Evolutionary conservation across 2,329 filamentous ascomycete species (phyloP), one percentile per base, ranked within the genome.

Genomic region (Neonectria ditissima): DNA sequence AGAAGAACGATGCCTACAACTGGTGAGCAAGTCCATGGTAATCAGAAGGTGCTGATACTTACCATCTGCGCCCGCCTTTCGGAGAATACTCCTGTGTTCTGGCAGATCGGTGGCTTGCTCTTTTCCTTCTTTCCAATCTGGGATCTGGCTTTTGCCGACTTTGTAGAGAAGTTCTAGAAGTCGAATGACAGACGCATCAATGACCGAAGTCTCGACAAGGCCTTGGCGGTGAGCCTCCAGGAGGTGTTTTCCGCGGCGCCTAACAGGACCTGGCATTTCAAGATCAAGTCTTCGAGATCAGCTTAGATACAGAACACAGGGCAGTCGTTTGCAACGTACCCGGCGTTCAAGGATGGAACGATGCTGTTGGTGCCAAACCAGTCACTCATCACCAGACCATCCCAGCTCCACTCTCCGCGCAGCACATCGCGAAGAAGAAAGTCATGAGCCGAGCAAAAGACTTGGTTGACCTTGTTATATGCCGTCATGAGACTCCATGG

Each of bases 311-410:
- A 16, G n/a, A 5, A 11, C 14, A 2, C 4, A 4, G 14, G n/a
- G 34, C 8, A 22, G 1, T 28, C 18, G 4, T 32, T 34, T 16
- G 9, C 9, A 14, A 2, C 48, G 14, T 48, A 62, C 65, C 67
- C 67, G 37, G 75, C 75, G n/a, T 73, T 72, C 14, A 74, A 74
- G 48, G 71, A 75, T 50, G 73, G 71, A 3, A 69, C 73, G 13
- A 75, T 59, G n/a, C 59, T 66, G 13, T 69, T 68, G 0, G 67
- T 68, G 2, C 67, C 75, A 32, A 73, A 80, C 81, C 82, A 84
- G 69, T 83, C 82, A 66, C 80, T 82, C 77, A 83, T 82, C 10
- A 81, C 74, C 7, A 81, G 65, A 0, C 81, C 81, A 16, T 82
- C 73, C 69, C 76, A 84, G 1, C 76, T 76, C 81, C 81, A 84